These are phyloP conservation scores for Coemansia sp. DNA, from an alignment of 192 early-diverging fungal genomes.

Conservation along the genomic window DNA sequence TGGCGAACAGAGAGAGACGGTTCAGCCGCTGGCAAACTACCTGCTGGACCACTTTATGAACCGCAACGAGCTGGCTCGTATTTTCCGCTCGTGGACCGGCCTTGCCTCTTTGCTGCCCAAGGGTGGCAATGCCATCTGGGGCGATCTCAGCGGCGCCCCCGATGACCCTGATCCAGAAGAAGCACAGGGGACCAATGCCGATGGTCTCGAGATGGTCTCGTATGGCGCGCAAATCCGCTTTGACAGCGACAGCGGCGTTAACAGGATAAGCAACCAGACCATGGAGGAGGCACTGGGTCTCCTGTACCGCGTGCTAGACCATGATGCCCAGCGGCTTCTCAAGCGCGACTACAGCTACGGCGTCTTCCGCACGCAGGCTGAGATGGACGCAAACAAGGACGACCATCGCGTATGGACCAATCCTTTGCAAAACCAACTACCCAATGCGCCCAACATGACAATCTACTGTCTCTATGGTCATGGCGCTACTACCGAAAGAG, in stretches of 20 bases:
- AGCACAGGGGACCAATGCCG: too few relatives aligned
- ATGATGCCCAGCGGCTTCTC: slow-evolving; percentile 55
- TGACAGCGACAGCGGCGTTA: slow-evolving; percentile 15
- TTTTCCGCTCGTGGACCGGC: slow-evolving; percentile 83
- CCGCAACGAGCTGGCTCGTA: slow-evolving; percentile 63
- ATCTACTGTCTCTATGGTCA: slow-evolving; percentile 83
- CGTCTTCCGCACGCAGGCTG: slow-evolving; percentile 55
- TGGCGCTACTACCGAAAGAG: slow-evolving; percentile 75
- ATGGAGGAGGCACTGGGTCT: slow-evolving; percentile 54
- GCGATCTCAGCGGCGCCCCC: slow-evolving; percentile 60
- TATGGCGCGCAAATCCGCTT: slow-evolving; percentile 60
- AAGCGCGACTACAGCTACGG: slow-evolving; percentile 65
- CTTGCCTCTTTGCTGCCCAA: slow-evolving; percentile 75
- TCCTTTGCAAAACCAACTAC: slow-evolving; percentile 69
- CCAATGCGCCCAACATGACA: slow-evolving; percentile 68
- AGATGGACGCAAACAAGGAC: slow-evolving; percentile 59
- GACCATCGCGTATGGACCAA: slow-evolving; percentile 75
- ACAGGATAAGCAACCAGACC: slow-evolving; percentile 33
- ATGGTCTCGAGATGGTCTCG: slow-evolving; percentile 14
- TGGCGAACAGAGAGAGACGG: slow-evolving; percentile 83
- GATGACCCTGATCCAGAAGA: slow-evolving; percentile 68
- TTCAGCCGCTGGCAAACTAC: slow-evolving; percentile 70
- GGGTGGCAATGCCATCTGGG: slow-evolving; percentile 82
- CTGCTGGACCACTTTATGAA: slow-evolving; percentile 85
- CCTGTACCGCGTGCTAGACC: slow-evolving; percentile 55